These are phyloP conservation scores for Leccinum ochraceum DNA, from an alignment of 768 basidiomycete species.

Conservation along the genomic window DNA sequence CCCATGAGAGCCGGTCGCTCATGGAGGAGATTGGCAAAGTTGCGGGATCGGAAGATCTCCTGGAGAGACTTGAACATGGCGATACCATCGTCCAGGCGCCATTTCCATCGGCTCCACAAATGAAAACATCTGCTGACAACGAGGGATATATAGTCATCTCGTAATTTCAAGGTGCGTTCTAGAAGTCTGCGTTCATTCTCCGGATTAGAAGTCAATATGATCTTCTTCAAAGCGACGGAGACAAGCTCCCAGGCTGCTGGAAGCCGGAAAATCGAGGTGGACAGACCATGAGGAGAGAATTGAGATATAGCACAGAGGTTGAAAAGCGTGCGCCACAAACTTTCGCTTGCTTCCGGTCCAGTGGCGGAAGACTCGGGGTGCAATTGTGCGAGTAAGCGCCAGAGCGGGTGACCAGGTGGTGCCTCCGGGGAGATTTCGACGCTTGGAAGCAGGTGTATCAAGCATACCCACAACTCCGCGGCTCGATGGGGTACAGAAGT, in stretches of 20 bases:
- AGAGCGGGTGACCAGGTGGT: conserved; percentile 41
- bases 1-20: conserved; percentile 66
- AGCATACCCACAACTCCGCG: conserved; percentile 73
- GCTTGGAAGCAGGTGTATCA: conserved; percentile 56
- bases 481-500: conserved; percentile 42
- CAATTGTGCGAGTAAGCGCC: conserved; percentile 43
- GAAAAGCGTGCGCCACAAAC: conserved; percentile 71
- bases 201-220: conserved; percentile 54
- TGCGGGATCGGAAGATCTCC: conserved; percentile 74
- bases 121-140: conserved; percentile 72
- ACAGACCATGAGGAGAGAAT: conserved; percentile 60
- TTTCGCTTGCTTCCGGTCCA: conserved; percentile 56
- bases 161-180: conserved; percentile 43
- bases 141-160: conserved; percentile 70
- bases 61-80: conserved; percentile 62
- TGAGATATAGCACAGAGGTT: conserved; percentile 75
- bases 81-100: conserved; percentile 62
- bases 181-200: conserved; percentile 42
- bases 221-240: conserved; percentile 52
- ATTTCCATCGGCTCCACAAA: conserved; percentile 76
- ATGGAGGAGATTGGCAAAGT: conserved; percentile 68
- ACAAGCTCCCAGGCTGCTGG: conserved; percentile 70
- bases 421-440: conserved; percentile 20
- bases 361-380: conserved; percentile 34
- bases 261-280: conserved; percentile 41